phyloP scores from a whole-genome alignment of 306 rosid genomes.

The Delonix regia region DNA sequence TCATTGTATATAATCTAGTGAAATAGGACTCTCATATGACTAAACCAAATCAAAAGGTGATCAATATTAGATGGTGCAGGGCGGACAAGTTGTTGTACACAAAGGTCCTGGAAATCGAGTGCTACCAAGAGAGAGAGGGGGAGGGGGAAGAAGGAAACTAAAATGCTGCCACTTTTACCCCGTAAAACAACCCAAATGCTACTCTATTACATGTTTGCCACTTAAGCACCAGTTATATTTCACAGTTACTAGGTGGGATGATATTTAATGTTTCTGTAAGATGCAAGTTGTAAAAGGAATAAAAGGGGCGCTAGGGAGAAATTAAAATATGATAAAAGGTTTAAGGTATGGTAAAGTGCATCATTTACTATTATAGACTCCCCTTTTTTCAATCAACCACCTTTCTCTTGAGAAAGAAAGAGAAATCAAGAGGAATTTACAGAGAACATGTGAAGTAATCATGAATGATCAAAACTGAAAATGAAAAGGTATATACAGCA shows the following conservation, averaged over 20 bases:
- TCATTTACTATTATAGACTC: neutral
- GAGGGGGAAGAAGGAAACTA: too few relatives aligned
- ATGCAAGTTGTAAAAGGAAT: neutral
- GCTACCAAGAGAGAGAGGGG: neutral
- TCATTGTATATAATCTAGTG: neutral
- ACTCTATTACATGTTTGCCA: neutral
- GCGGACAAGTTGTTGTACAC: neutral
- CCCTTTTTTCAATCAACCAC: neutral
- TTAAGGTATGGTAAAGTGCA: neutral
- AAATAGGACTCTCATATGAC: too few relatives aligned
- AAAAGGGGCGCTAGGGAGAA: neutral
- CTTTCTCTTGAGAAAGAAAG: constrained; percentile 5
- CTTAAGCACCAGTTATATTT: neutral
- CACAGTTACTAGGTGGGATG: neutral
- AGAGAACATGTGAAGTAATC: neutral
- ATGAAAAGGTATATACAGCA: neutral
- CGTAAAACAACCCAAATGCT: neutral
- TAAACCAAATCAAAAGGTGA: neutral
- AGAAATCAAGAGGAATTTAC: neutral
- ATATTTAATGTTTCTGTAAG: neutral
- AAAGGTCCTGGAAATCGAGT: neutral
- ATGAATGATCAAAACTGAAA: neutral
- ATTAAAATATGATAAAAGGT: neutral
- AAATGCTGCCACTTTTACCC: neutral
- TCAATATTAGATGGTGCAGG: neutral